These are phyloP conservation scores for Phytophthora fragariae DNA, from an alignment of 352 stramenopile genomes.

Conservation along the genomic window DNA sequence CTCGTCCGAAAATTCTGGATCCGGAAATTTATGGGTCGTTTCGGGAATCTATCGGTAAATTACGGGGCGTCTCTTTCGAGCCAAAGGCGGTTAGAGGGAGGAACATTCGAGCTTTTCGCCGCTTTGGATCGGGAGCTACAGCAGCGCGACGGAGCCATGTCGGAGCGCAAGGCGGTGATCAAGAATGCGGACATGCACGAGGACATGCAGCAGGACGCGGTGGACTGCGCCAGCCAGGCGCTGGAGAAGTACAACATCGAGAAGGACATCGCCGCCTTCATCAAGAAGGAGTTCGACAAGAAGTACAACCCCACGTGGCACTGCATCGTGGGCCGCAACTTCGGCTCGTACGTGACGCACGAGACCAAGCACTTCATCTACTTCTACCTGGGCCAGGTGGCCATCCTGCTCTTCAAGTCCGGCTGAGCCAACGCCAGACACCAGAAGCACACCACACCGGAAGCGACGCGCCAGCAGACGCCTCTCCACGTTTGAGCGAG, in stretches of 20 bases:
- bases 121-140: conserved; percentile 23
- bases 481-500: conserved; percentile 26
- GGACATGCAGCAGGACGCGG: conserved; percentile 99
- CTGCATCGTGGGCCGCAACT: conserved; percentile 96
- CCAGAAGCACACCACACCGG: background rate
- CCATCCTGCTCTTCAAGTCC: conserved; percentile 95
- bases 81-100: conserved; percentile 15
- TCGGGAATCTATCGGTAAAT: conserved; percentile 34
- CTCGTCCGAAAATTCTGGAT: conserved; percentile 10
- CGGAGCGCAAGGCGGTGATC: conserved; percentile 98
- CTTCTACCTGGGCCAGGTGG: conserved; percentile 95
- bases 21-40: conserved; percentile 18
- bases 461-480: conserved; percentile 9
- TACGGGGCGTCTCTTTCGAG: conserved; percentile 20
- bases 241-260: conserved; percentile 99
- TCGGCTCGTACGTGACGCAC: conserved; percentile 94
- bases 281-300: conserved; percentile 95
- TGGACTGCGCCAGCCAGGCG: conserved; percentile 98
- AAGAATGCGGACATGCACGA: conserved; percentile 99
- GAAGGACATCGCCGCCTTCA: conserved; percentile 95
- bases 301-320: conserved; percentile 95
- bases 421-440: conserved; percentile 39
- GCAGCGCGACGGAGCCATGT: conserved; percentile 53
- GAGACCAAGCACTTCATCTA: conserved; percentile 96
- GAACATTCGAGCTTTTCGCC: conserved; percentile 40